Base-by-base conservation (phyloP, 306 rosid species). In the Sophora flavescens region DNA sequence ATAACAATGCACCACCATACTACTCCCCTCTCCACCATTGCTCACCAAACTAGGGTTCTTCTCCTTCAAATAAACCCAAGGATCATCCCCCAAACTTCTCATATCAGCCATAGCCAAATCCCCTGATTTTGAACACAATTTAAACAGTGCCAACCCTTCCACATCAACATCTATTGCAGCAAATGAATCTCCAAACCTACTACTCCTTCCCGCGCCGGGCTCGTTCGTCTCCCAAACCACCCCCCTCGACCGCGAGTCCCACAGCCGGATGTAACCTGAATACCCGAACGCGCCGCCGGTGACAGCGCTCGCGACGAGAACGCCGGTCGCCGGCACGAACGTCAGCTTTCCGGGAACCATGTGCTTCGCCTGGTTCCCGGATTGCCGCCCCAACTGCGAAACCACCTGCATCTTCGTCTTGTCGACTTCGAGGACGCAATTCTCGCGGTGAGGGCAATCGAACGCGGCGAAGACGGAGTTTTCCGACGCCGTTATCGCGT, bases 41-140 rank as follows among this genome's bases (percentile, higher is more conserved):
- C 48, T 75, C 60, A 77, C 81, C 91, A 90, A 45, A 39, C 90
- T 90, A 3, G 96, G 95, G 77, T 92, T 89, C 44, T 86, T 88
- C 69, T 94, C 98, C 53, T 89, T 84, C 82, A 94, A 81, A 81
- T 94, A 94, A 56, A 88, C 72, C 98, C 97, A 94, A 17, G 95
- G 97, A 82, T 94, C 97, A 14, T 90, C 93, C 13, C 87, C 80
- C 63, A 94, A 82, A 9, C 81, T 83, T 59, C 96, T 82, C 86
- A 94, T 39, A 9, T 94, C 98, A 9, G 97, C 97, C 93, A 91
- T 80, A 63, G 86, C 98, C 77, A 94, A 81, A 84, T 94, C 97
- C 38, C 97, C 96, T 0, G 94, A 91, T 75, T 87, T 85, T 0
- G 98, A 94, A 66, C 97, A 94, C 3, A 94, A 65, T 87, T 91